Percentiles rank a stretch among this genome's conserved stretches.
Evolutionary conservation across 73 alveolate genomes (phyloP).

Genomic region (Tetrahymena thermophila): DNA sequence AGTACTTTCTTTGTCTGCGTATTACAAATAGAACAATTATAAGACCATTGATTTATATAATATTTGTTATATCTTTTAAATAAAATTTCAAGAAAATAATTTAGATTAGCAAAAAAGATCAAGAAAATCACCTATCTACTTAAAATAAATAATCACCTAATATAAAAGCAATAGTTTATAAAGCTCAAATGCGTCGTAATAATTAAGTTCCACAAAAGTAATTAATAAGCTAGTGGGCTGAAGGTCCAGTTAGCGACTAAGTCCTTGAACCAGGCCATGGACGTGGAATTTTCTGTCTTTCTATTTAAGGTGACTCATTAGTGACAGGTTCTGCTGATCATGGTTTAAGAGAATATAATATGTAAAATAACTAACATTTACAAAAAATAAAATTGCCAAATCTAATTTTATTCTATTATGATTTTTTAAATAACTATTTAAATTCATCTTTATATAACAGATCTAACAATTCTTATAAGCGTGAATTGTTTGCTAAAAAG

Average conservation of each 20-base stretch:
- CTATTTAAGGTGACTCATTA: conserved; percentile 56
- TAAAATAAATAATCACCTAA: not conserved
- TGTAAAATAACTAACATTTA: conserved; percentile 14
- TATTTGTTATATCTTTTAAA: not conserved
- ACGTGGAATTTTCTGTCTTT: conserved; percentile 37
- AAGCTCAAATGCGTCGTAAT: not conserved
- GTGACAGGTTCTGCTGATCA: conserved; percentile 98
- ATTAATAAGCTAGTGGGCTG: not conserved
- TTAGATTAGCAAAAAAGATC: not conserved
- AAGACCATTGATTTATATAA: not conserved
- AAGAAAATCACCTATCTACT: not conserved
- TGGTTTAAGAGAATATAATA: conserved; percentile 86
- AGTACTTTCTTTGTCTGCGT: not conserved
- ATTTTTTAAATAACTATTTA: not conserved
- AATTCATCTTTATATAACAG: not conserved
- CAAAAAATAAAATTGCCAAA: not conserved
- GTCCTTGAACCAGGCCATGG: conserved; percentile 16
- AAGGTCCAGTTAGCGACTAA: not conserved
- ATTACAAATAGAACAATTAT: not conserved
- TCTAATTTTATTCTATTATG: not conserved
- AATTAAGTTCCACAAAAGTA: not conserved
- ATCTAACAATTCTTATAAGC: conserved; percentile 13
- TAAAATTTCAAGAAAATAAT: not conserved
- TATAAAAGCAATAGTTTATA: not conserved
- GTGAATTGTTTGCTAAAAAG: conserved; percentile 78